These are phyloP conservation scores for Pleurotus giganteus DNA, from an alignment of 768 basidiomycete genomes.

Conservation along the genomic window DNA sequence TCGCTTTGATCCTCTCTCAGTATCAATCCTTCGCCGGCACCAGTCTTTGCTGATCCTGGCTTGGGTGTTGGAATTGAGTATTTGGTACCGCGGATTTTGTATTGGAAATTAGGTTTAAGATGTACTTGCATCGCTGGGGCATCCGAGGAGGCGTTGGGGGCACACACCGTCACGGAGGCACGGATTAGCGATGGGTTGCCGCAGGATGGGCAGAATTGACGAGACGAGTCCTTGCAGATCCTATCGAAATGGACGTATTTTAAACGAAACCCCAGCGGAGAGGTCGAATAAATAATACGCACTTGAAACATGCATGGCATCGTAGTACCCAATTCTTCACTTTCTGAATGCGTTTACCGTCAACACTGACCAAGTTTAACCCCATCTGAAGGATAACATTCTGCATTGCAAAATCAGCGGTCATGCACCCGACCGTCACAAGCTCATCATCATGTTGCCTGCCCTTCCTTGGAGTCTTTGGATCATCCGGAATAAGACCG, in stretches of 20 bases:
- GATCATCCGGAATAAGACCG: slow-evolving; percentile 69
- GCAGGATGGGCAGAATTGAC: slow-evolving; percentile 97
- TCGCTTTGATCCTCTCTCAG: slow-evolving; percentile 91
- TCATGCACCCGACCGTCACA: slow-evolving; percentile 87
- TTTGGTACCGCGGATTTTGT: slow-evolving; percentile 85
- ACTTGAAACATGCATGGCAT: slow-evolving; percentile 99
- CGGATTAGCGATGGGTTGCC: slow-evolving; percentile 90
- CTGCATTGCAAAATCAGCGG: slow-evolving; percentile 99
- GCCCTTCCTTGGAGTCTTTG: slow-evolving; percentile 32
- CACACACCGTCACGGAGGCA: slow-evolving; percentile 83
- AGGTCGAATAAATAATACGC: slow-evolving; percentile 30
- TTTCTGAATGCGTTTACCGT: slow-evolving; percentile 86
- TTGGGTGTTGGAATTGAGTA: slow-evolving; percentile 92
- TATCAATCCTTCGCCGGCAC: slow-evolving; percentile 79
- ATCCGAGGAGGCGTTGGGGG: slow-evolving; percentile 57
- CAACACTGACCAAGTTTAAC: slow-evolving; percentile 81
- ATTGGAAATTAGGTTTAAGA: slow-evolving; percentile 95
- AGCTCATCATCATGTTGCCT: slow-evolving; percentile 33
- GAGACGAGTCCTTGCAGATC: slow-evolving; percentile 91
- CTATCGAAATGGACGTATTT: no score
- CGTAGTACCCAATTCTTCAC: slow-evolving; percentile 95
- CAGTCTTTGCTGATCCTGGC: slow-evolving; percentile 82
- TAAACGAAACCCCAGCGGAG: no score
- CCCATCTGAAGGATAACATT: slow-evolving; percentile 96
- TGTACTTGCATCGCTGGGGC: slow-evolving; percentile 81